Evolutionary conservation across 495 filamentous ascomycete genomes (phyloP).

Genomic region (Talaromyces thailandensis): DNA sequence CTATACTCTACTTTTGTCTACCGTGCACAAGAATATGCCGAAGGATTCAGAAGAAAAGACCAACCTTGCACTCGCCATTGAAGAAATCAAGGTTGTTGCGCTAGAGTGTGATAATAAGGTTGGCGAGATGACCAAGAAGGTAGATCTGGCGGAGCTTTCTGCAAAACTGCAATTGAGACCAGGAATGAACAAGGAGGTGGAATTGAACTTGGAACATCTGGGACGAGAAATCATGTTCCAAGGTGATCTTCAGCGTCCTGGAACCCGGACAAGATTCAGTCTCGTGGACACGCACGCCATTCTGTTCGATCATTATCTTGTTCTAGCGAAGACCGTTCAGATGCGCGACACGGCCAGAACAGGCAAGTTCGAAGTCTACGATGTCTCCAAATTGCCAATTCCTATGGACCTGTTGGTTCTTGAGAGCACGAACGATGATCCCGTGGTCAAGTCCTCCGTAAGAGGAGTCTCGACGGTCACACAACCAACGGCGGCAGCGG

Average conservation of each 20-base stretch:
- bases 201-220: conserved; percentile 83
- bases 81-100: conserved; percentile 91
- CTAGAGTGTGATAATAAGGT: conserved; percentile 89
- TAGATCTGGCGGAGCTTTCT: conserved; percentile 79
- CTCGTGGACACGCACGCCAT: conserved; percentile 90
- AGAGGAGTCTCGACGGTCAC: conserved; percentile 61
- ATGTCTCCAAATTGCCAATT: conserved; percentile 93
- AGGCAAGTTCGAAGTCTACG: conserved; percentile 75
- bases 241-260: conserved; percentile 82
- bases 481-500: conserved; percentile 31
- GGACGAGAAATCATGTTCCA: conserved; percentile 82
- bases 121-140: conserved; percentile 87
- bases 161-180: conserved; percentile 74
- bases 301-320: conserved; percentile 93
- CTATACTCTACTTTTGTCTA: conserved; percentile 75
- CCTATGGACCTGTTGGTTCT: conserved; percentile 93
- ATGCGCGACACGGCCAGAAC: conserved; percentile 54
- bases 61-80: conserved; percentile 76
- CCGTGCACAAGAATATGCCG: conserved; percentile 74
- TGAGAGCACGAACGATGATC: conserved; percentile 84
- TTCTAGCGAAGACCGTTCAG: conserved; percentile 73
- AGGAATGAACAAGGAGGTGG: conserved; percentile 73
- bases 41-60: conserved; percentile 83
- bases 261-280: conserved; percentile 69
- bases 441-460: conserved; percentile 70